Base-by-base conservation (phyloP, 139 green algal species). In the Mesostigma viride region DNA sequence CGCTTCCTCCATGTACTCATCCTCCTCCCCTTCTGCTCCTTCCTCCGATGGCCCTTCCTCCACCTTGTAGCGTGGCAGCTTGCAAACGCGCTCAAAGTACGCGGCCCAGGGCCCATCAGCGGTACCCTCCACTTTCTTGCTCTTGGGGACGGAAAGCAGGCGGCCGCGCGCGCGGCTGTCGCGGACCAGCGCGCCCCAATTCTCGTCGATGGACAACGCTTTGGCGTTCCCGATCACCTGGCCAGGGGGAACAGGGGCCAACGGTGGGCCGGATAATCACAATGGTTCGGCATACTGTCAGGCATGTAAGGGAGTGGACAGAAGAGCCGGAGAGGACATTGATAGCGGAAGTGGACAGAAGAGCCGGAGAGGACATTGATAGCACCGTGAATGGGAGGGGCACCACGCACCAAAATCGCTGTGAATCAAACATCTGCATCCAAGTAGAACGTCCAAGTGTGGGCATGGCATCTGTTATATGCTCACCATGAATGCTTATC, bases 181-280 rank as follows among this genome's bases (percentile, higher is more conserved):
- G 3, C 44, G 66, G 47, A 84, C 47, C 31, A 84, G 71, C 0
- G 34, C 73, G 45, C 70, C 62, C 85, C 85, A 91, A 20, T 77
- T 58, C 8, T 68, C 57, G 62, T 91, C 81, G 2, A 26, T 20
- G 20, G 65, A 46, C 34, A 95, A 76, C 17, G 78, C 78, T 0
- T 58, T 44, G 1, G 77, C 78, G 71, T 87, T 83, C 24, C 85
- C 87, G 3, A 95, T 70, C 31, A 75, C 65, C 65, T 72, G 56
- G 8, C 8, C 6, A 11, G 24, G 31, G 30, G 24, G n/a, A 47
- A 53, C 11, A 56, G 28, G 27, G 24, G 8, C 2, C 2, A 2
- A 24, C 24, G 22, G 17, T 2, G 2, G 26, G 33, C 27, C 2
- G 17, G 58, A 3, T n/a, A n/a, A n/a, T n/a, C n/a, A n/a, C n/a